A percentile compares a stretch with the other conserved stretches of the same genome.
Conservation (phyloP, 768 basidiomycete genomes). For the Phanerodontia chrysosporium region DNA sequence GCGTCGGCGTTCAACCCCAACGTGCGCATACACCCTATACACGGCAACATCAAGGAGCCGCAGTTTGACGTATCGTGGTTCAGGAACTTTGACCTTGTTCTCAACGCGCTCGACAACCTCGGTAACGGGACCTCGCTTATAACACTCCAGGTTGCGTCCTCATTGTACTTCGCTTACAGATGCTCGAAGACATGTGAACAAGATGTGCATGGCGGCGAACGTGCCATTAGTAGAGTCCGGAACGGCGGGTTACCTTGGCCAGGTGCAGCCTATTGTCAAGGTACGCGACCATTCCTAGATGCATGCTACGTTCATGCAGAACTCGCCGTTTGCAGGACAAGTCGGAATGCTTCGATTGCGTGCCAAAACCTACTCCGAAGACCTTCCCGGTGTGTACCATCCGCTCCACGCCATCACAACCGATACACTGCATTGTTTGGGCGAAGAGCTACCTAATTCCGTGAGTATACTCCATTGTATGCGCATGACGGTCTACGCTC, state of each 20-base stretch:
- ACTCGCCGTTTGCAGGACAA: conserved; percentile 48
- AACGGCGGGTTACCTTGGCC: conserved; percentile 94
- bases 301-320: neutral
- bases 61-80: conserved; percentile 92
- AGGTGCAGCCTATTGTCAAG: conserved; percentile 91
- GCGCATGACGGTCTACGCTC: neutral
- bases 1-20: conserved; percentile 85
- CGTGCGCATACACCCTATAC: conserved; percentile 81
- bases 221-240: conserved; percentile 94
- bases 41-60: conserved; percentile 93
- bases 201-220: conserved; percentile 92
- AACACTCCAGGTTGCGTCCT: neutral
- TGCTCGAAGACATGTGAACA: conserved; percentile 92
- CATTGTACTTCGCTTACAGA: conserved; percentile 42
- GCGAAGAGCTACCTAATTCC: conserved; percentile 94
- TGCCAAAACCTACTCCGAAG: conserved; percentile 89
- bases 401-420: conserved; percentile 92
- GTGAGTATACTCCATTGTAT: conserved; percentile 40
- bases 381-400: conserved; percentile 98
- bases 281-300: conserved; percentile 23
- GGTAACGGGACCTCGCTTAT: conserved; percentile 46
- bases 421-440: conserved; percentile 99
- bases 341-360: conserved; percentile 95
- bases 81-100: conserved; percentile 81
- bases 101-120: conserved; percentile 95